Base-by-base conservation (phyloP, 164 flowering plant genomes). In the Berberis vulgaris region DNA sequence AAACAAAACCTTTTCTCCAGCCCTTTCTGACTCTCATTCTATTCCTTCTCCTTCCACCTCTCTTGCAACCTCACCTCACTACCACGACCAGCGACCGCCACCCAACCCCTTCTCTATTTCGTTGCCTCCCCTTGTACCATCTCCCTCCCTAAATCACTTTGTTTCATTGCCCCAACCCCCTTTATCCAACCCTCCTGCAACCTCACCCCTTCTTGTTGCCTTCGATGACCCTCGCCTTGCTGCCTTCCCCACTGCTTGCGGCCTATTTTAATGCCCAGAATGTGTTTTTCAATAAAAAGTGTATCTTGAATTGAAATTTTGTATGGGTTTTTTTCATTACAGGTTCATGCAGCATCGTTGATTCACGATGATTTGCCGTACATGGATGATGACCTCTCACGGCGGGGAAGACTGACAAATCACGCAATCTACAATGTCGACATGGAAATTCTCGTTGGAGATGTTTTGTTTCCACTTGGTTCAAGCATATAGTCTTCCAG, bases 311-410 rank as follows among this genome's bases (percentile, higher is more conserved):
- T 60, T 60, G 39, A 40, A 7, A n/a, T 44, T 38, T 56, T 40
- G 6, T 41, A 41, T 52, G 55, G 55, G 10, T 26, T 43, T 57
- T 43, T 65, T 66, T 58, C 0, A 9, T 43, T 41, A 57, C 73
- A 89, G 96, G 87, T 89, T 54, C 96, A 93, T 60, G 88, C 90
- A 12, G 98, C 98, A 50, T 93, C 97, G 26, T 67, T 93, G 53
- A 88, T 93, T n/a, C 98, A 93, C 61, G 92, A 93, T 63, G 98
- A 93, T 71, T 76, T 93, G 47, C 98, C 97, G 10, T 88, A 83
- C 80, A 93, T 93, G 97, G 98, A 93, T 69, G 88, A 93, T 66
- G 93, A 80, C 62, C 83, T 84, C 2, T 73, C 81, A 1, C 85
- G 96, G 42, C 73, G 98, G 53, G 98, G 97, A 64, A 76, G 78